phyloP scores from a whole-genome alignment of 2,329 filamentous ascomycete species.

The Metarhizium album region DNA sequence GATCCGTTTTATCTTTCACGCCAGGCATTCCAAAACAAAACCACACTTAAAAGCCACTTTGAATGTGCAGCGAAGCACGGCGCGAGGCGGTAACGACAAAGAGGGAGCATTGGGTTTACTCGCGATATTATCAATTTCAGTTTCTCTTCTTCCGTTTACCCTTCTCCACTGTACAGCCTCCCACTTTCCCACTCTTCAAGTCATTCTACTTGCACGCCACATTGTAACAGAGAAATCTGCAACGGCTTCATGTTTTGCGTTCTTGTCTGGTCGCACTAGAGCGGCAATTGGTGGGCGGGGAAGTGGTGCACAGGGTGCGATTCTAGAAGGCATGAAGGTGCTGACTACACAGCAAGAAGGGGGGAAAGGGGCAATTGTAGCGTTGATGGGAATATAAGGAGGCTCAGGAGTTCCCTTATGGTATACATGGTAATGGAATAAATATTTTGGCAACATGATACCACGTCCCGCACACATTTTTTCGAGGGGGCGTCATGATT shows the following conservation, averaged over 20 bases:
- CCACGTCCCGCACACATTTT: not conserved
- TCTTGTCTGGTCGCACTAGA: not conserved
- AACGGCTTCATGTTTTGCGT: not conserved
- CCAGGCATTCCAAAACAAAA: constrained; percentile 25
- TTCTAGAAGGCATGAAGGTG: constrained; percentile 1
- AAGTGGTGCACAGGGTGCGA: not conserved
- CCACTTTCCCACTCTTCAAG: constrained; percentile 1
- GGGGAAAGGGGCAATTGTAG: constrained; percentile 7
- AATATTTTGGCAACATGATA: constrained; percentile 12
- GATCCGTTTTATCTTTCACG: constrained; percentile 13
- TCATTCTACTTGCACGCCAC: constrained; percentile 1
- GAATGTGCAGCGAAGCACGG: constrained; percentile 28
- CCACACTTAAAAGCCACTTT: constrained; percentile 21
- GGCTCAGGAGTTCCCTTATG: constrained; percentile 21
- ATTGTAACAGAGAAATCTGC: constrained; percentile 3
- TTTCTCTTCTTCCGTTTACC: constrained; percentile 16
- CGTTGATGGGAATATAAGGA: constrained; percentile 7
- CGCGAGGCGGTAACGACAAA: constrained; percentile 24
- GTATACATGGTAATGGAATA: constrained; percentile 25
- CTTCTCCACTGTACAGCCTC: constrained; percentile 13
- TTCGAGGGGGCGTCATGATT: not conserved
- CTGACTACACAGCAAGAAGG: constrained; percentile 2
- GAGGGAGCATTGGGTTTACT: constrained; percentile 25
- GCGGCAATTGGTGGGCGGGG: not conserved
- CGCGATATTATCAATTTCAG: constrained; percentile 17